phyloP scores from a whole-genome alignment of 2,329 filamentous ascomycete species.

The Talaromyces sp. region DNA sequence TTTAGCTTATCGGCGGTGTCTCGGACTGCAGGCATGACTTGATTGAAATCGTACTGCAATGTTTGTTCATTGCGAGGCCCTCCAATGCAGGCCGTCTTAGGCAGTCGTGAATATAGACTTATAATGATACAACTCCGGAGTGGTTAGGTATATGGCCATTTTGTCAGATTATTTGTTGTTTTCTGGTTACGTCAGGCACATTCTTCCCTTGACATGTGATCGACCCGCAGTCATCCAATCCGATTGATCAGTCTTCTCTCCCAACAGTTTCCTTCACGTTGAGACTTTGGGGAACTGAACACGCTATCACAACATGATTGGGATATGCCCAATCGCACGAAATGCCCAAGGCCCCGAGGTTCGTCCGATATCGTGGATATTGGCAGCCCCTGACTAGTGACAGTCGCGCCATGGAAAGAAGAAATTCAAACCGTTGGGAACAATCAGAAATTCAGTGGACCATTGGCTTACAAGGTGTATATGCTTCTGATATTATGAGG shows the following conservation, averaged over 20 bases:
- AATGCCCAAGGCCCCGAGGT: not conserved
- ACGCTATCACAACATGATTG: not conserved
- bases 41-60: not conserved
- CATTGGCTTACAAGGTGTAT: not conserved
- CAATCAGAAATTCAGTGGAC: not conserved
- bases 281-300: not conserved
- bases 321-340: not conserved
- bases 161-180: constrained; percentile 16
- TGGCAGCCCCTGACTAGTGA: not conserved
- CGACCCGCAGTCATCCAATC: not conserved
- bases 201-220: constrained; percentile 17
- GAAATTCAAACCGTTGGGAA: not conserved
- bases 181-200: constrained; percentile 10
- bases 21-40: constrained; percentile 2
- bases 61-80: not conserved
- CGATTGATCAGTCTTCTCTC: not conserved
- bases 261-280: not conserved
- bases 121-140: not conserved
- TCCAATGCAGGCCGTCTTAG: not conserved
- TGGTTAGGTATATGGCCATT: not conserved
- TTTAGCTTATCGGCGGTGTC: not conserved
- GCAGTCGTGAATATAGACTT: not conserved
- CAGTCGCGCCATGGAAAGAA: not conserved
- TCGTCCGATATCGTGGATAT: not conserved
- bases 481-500: too few species aligned